phyloP scores from a whole-genome alignment of 2,329 filamentous ascomycete genomes.

The Aspergillus quadrilineatus region DNA sequence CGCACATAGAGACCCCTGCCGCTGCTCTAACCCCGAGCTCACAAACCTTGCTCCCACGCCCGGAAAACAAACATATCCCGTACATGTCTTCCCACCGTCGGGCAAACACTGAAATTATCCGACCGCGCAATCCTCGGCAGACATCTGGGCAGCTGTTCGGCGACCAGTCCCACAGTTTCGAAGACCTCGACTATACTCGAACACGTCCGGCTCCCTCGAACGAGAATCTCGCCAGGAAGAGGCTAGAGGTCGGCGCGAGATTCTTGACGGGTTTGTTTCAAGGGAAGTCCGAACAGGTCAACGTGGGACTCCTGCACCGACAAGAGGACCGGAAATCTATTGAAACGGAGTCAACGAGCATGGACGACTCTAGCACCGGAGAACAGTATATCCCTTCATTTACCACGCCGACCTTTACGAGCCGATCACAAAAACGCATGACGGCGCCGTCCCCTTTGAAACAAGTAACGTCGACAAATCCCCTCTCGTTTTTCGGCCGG shows the following conservation, averaged over 20 bases:
- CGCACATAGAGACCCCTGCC: conserved; percentile 16
- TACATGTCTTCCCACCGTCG: conserved; percentile 32
- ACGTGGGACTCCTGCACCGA: conserved; percentile 38
- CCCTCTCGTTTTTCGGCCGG: conserved; percentile 46
- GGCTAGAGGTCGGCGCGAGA: conserved; percentile 33
- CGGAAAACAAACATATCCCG: conserved; percentile 19
- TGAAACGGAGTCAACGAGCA: conserved; percentile 14
- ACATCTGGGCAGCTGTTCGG: conserved; percentile 24
- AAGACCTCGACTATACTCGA: conserved; percentile 23
- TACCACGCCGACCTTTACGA: conserved; percentile 16
- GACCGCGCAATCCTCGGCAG: conserved; percentile 24
- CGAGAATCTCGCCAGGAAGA: conserved; percentile 31
- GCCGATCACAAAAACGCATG: conserved; percentile 30
- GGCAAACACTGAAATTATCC: conserved; percentile 35
- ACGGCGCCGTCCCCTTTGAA: conserved; percentile 33
- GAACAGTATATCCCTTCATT: conserved; percentile 18
- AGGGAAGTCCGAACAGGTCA: conserved; percentile 52
- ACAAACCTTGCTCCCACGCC: conserved; percentile 16
- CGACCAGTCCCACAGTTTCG: conserved; percentile 24
- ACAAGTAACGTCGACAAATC: conserved; percentile 34
- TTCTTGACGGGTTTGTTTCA: conserved; percentile 54
- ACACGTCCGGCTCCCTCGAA: conserved; percentile 16
- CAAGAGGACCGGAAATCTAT: conserved; percentile 13
- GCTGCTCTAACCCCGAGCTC: conserved; percentile 19
- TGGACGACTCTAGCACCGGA: conserved; percentile 15